Percentiles rank a stretch among this genome's conserved stretches.
phyloP scores from a whole-genome alignment of 2,329 filamentous ascomycete genomes.

The Nemania serpens region DNA sequence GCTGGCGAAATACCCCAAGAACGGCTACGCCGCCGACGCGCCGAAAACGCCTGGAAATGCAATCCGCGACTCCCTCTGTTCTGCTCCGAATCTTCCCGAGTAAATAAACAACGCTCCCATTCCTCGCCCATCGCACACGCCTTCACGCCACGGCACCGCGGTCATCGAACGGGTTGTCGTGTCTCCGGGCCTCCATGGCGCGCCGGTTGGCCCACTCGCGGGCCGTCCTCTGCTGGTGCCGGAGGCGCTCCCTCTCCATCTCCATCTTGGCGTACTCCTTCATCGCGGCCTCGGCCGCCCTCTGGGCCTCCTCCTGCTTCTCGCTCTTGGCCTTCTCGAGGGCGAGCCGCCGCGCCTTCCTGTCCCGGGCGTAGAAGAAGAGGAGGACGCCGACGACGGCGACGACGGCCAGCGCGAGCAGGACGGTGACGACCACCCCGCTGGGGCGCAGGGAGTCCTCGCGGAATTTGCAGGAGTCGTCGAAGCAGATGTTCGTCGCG shows the following conservation, averaged over 20 bases:
- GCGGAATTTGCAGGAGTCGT: slow-evolving; percentile 48
- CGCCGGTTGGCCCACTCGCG: slow-evolving; percentile 2
- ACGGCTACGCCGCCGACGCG: neutral
- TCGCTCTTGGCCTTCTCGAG: slow-evolving; percentile 54
- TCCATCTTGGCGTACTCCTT: neutral
- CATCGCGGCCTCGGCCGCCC: neutral
- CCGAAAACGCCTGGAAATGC: neutral
- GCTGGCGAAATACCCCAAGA: no score
- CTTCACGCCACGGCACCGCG: neutral
- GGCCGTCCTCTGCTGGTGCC: slow-evolving; percentile 10
- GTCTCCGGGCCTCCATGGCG: neutral
- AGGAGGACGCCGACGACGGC: slow-evolving; percentile 48
- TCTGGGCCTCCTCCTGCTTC: slow-evolving; percentile 45
- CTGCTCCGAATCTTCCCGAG: neutral
- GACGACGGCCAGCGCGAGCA: slow-evolving; percentile 50
- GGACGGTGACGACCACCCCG: slow-evolving; percentile 54
- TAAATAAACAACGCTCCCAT: neutral
- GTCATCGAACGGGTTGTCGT: slow-evolving; percentile 13
- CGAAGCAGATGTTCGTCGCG: slow-evolving; percentile 47
- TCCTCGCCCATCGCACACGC: neutral
- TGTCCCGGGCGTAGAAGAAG: slow-evolving; percentile 58
- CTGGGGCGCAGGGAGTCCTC: slow-evolving; percentile 47
- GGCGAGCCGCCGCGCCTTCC: slow-evolving; percentile 49
- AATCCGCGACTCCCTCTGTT: neutral
- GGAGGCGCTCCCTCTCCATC: neutral